A percentile compares a stretch with the other conserved stretches of the same genome.
Conservation (phyloP, 306 rosid genomes). For the Luffa aegyptiaca region DNA sequence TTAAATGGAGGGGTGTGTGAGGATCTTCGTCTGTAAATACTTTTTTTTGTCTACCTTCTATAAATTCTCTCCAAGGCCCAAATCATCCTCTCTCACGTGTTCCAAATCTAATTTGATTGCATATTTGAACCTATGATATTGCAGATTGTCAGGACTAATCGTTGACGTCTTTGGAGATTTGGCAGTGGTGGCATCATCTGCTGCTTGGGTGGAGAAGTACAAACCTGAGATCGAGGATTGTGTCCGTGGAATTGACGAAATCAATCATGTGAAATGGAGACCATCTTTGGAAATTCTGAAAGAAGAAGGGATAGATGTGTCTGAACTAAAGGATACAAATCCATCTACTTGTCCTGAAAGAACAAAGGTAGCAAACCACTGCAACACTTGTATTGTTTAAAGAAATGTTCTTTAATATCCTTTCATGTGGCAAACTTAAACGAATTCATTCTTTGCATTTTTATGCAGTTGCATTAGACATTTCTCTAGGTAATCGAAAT, state of each 20-base stretch:
- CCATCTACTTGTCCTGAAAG: slow-evolving; percentile 52
- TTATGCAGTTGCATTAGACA: neutral
- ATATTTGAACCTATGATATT: neutral
- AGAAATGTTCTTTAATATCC: neutral
- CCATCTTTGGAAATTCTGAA: slow-evolving; percentile 75
- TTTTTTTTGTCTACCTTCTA: neutral
- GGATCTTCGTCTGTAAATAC: neutral
- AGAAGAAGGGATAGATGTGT: slow-evolving; percentile 73
- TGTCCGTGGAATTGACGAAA: slow-evolving; percentile 30
- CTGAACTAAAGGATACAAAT: slow-evolving; percentile 34
- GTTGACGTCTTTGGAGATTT: slow-evolving; percentile 79
- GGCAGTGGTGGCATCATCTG: slow-evolving; percentile 88
- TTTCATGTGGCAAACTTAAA: neutral
- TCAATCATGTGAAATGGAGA: slow-evolving; percentile 75
- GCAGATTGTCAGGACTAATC: slow-evolving; percentile 81
- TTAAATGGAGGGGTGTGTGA: neutral
- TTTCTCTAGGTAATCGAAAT: neutral
- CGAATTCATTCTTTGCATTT: neutral
- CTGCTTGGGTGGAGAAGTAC: slow-evolving; percentile 98
- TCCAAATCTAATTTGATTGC: neutral
- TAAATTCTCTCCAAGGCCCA: neutral
- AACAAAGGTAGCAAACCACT: slow-evolving; percentile 42
- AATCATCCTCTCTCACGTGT: neutral
- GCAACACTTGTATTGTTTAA: neutral
- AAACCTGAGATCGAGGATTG: slow-evolving; percentile 59